Evolutionary conservation across 129 eudicot genomes (phyloP).

Genomic region (Logfia minima): DNA sequence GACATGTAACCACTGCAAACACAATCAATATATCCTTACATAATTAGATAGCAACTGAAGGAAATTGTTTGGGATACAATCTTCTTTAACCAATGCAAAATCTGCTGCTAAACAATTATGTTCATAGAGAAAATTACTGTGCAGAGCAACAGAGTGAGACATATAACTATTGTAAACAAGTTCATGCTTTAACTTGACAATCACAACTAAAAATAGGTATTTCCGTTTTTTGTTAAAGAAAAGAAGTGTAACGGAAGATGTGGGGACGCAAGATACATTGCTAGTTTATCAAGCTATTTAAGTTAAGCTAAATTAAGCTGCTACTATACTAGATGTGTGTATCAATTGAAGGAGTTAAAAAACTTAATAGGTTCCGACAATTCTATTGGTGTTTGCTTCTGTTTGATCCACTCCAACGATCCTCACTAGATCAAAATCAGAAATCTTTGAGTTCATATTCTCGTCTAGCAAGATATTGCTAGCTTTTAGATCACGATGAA

Average conservation of each 20-base stretch:
- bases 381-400: slow-evolving; percentile 39
- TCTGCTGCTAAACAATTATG: too few relatives aligned
- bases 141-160: neutral
- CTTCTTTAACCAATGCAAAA: too few relatives aligned
- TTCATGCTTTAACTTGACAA: neutral
- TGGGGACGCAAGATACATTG: too few relatives aligned
- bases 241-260: too few relatives aligned
- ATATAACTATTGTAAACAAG: neutral
- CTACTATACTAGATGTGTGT: too few relatives aligned
- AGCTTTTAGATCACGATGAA: slow-evolving; percentile 47
- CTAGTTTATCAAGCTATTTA: too few relatives aligned
- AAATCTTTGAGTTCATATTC: slow-evolving; percentile 37
- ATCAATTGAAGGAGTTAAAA: neutral
- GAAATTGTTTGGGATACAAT: too few relatives aligned
- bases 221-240: too few relatives aligned
- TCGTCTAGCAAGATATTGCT: slow-evolving; percentile 38
- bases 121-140: neutral
- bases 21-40: neutral
- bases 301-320: too few relatives aligned
- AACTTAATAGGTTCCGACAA: slow-evolving; percentile 14
- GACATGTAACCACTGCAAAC: slow-evolving; percentile 2
- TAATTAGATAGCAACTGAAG: too few relatives aligned
- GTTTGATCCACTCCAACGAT: slow-evolving; percentile 43
- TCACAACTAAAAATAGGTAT: too few relatives aligned
- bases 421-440: slow-evolving; percentile 45